Evolutionary conservation across 2,329 filamentous ascomycete species (phyloP).

Genomic region (Colletotrichum costaricense): DNA sequence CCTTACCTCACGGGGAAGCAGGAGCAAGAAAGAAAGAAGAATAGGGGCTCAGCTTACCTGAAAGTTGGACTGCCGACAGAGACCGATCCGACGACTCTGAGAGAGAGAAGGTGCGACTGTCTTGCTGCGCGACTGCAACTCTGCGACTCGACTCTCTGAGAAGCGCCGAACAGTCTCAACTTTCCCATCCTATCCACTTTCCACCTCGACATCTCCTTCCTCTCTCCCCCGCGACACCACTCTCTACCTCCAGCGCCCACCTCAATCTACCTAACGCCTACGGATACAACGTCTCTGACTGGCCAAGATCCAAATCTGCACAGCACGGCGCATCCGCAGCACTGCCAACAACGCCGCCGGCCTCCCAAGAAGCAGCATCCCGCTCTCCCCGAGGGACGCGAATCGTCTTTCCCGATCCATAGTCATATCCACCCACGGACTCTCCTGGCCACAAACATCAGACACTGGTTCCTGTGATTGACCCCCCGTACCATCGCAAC

Average conservation of each 20-base stretch:
- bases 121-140: not conserved
- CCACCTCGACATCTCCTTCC: not conserved
- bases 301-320: constrained; percentile 23
- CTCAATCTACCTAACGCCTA: constrained; percentile 1
- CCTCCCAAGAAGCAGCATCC: constrained; percentile 20
- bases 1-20: not conserved
- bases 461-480: constrained; percentile 35
- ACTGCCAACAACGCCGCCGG: constrained; percentile 19
- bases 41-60: constrained; percentile 28
- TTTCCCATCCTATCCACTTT: constrained; percentile 8
- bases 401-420: constrained; percentile 33
- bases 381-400: constrained; percentile 24
- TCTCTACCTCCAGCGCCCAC: not conserved
- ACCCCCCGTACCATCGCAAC: constrained; percentile 39
- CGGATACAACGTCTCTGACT: constrained; percentile 1
- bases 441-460: constrained; percentile 35
- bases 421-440: constrained; percentile 31
- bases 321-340: constrained; percentile 29
- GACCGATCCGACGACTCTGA: constrained; percentile 16
- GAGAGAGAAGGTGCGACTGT: constrained; percentile 15
- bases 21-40: not conserved
- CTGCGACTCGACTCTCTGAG: constrained; percentile 15
- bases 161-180: constrained; percentile 10
- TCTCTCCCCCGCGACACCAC: constrained; percentile 15
- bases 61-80: constrained; percentile 17